A percentile compares a stretch with the other conserved stretches of the same genome.
phyloP scores from a whole-genome alignment of 2,329 filamentous ascomycete species.

The Fusarium albosuccineum region DNA sequence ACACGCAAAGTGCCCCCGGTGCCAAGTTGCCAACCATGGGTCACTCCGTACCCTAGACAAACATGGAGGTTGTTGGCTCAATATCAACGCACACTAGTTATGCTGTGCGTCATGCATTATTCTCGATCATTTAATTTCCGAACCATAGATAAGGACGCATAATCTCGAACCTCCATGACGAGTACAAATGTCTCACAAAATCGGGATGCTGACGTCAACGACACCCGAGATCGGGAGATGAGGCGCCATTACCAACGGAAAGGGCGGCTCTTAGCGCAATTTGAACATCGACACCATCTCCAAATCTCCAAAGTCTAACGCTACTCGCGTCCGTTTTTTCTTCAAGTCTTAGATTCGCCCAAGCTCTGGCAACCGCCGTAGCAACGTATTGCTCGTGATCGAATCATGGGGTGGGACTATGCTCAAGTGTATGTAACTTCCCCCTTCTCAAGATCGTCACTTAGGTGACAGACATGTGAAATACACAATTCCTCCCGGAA shows the following conservation, averaged over 20 bases:
- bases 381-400: background rate
- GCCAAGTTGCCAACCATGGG: no score
- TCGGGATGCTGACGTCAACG: constrained; percentile 40
- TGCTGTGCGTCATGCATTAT: no score
- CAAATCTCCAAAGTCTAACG: background rate
- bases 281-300: background rate
- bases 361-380: background rate
- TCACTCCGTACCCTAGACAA: no score
- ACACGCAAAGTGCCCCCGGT: no score
- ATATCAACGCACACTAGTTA: no score
- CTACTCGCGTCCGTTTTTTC: no score
- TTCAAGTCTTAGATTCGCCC: no score
- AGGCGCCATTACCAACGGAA: constrained; percentile 2
- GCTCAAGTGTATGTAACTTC: constrained; percentile 37
- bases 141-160: no score
- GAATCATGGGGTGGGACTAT: constrained; percentile 45
- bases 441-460: background rate
- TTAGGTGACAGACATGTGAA: constrained; percentile 29
- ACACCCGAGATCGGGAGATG: constrained; percentile 24
- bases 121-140: no score
- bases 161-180: constrained; percentile 15
- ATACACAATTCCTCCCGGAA: constrained; percentile 40
- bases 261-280: constrained; percentile 6
- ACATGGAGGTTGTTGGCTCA: no score
- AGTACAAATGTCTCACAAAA: constrained; percentile 22